phyloP scores from a whole-genome alignment of 805 yeast genomes.

The Millerago galiae region DNA sequence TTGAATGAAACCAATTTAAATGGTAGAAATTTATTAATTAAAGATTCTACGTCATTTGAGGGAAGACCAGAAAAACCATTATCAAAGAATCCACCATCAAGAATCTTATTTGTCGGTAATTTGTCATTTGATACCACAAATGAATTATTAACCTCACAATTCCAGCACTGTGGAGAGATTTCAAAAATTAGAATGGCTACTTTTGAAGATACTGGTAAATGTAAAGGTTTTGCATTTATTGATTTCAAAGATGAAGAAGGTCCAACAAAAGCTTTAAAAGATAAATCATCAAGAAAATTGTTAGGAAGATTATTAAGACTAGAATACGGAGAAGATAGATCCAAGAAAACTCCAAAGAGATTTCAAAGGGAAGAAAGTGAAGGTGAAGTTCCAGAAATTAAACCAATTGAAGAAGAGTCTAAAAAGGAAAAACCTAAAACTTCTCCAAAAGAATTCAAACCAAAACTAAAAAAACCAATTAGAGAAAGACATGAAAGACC shows the following conservation, averaged over 20 bases:
- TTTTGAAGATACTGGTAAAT: conserved; percentile 92
- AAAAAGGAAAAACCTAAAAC: conserved; percentile 4
- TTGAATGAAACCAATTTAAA: conserved; percentile 69
- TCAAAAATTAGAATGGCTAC: conserved; percentile 89
- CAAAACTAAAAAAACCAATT: conserved; percentile 22
- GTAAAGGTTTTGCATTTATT: conserved; percentile 92
- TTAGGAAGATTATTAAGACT: conserved; percentile 73
- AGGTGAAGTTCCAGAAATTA: not conserved
- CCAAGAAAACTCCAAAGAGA: conserved; percentile 45
- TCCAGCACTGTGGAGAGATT: conserved; percentile 89
- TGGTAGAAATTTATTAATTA: conserved; percentile 82
- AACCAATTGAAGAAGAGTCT: no score
- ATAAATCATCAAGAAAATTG: conserved; percentile 56
- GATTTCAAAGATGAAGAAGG: conserved; percentile 79
- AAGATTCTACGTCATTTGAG: conserved; percentile 71
- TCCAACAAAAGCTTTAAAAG: conserved; percentile 76
- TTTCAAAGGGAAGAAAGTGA: conserved; percentile 24
- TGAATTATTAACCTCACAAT: conserved; percentile 70
- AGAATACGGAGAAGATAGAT: conserved; percentile 94
- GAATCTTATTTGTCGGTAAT: conserved; percentile 89
- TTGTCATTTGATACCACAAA: conserved; percentile 87
- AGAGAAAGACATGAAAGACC: conserved; percentile 23
- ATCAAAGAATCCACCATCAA: conserved; percentile 79
- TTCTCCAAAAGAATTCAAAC: conserved; percentile 10
- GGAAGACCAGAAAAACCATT: conserved; percentile 67